These are phyloP conservation scores for Balakata baccata DNA, from an alignment of 345 rosid genomes.

Conservation along the genomic window DNA sequence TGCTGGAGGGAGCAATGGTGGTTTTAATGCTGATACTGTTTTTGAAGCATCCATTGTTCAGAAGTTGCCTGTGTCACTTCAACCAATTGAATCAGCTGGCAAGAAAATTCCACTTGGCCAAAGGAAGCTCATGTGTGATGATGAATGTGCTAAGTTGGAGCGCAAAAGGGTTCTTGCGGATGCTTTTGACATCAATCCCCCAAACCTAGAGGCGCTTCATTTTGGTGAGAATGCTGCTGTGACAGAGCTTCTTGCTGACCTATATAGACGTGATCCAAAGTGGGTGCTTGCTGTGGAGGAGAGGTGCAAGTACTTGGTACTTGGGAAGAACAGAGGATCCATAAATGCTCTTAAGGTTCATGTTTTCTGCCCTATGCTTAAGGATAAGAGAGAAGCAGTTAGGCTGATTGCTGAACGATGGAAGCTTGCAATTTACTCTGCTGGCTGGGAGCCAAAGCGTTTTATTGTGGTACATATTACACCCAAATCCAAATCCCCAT, in stretches of 20 bases:
- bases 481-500: constrained; percentile 71
- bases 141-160: constrained; percentile 84
- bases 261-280: constrained; percentile 85
- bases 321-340: constrained; percentile 66
- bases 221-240: constrained; percentile 70
- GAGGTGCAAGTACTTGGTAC: constrained; percentile 87
- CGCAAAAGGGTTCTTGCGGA: constrained; percentile 86
- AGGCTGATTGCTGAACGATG: constrained; percentile 91
- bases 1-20: constrained; percentile 59
- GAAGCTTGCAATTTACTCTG: constrained; percentile 71
- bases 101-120: constrained; percentile 72
- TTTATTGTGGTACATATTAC: constrained; percentile 73
- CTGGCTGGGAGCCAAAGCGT: constrained; percentile 96
- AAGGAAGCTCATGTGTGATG: constrained; percentile 85
- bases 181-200: constrained; percentile 80
- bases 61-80: constrained; percentile 69
- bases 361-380: constrained; percentile 85
- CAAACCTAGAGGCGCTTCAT: constrained; percentile 79
- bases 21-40: constrained; percentile 41
- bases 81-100: constrained; percentile 56
- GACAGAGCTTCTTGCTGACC: constrained; percentile 69
- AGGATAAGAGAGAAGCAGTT: constrained; percentile 88
- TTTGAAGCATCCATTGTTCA: constrained; percentile 62
- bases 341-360: constrained; percentile 64
- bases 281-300: constrained; percentile 94